Evolutionary conservation across 768 basidiomycete species (phyloP).

Genomic region (Cyathus striatus): DNA sequence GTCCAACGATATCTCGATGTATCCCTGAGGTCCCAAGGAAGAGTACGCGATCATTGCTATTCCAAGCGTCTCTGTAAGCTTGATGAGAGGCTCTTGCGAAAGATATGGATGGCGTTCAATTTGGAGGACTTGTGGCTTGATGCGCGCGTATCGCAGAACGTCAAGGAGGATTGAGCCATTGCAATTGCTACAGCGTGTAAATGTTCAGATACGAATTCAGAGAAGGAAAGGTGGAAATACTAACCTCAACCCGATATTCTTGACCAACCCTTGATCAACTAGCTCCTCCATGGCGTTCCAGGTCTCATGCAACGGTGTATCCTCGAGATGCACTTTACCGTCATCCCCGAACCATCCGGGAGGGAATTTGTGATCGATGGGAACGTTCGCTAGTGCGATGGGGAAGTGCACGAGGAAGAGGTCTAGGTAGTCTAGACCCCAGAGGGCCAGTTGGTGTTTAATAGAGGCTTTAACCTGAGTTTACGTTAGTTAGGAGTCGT

Average conservation of each 20-base stretch:
- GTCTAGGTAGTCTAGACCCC: conserved; percentile 86
- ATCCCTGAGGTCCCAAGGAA: conserved; percentile 40
- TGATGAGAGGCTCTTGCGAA: conserved; percentile 51
- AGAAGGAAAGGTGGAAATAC: too few relatives aligned
- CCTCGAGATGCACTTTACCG: conserved; percentile 59
- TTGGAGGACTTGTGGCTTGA: conserved; percentile 67
- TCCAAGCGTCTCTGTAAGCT: conserved; percentile 48
- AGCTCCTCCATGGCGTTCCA: conserved; percentile 82
- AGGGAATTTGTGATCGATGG: conserved; percentile 70
- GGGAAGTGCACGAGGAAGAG: conserved; percentile 86
- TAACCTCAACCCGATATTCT: conserved; percentile 77
- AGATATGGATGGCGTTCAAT: conserved; percentile 71
- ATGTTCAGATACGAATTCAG: too few relatives aligned
- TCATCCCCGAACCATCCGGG: conserved; percentile 80
- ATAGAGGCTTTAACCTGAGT: conserved; percentile 47
- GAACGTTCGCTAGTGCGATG: conserved; percentile 74
- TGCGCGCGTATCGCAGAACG: conserved; percentile 72
- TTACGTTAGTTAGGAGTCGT: too few relatives aligned
- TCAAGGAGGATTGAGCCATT: conserved; percentile 69
- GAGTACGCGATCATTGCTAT: conserved; percentile 67
- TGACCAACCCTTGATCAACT: conserved; percentile 62
- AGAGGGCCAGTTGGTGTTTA: conserved; percentile 68
- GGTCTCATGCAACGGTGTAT: conserved; percentile 74
- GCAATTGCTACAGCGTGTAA: too few relatives aligned
- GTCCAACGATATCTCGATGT: conserved; percentile 62